These are phyloP conservation scores for Exophiala bonariae DNA, from an alignment of 2,329 filamentous ascomycete genomes.

Conservation along the genomic window DNA sequence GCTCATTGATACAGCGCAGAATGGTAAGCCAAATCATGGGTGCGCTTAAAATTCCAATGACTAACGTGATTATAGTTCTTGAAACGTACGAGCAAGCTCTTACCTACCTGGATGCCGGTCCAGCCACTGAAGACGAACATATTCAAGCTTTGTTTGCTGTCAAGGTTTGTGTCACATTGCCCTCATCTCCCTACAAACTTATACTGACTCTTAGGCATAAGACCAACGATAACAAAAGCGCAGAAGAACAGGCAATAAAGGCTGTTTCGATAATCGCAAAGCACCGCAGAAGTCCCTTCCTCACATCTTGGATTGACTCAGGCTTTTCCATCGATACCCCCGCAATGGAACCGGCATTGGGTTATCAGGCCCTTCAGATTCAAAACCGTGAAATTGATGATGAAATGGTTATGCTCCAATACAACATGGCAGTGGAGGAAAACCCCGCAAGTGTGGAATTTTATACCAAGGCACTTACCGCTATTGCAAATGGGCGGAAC, in stretches of 20 bases:
- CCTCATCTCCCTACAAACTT: background rate
- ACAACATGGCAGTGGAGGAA: constrained; percentile 47
- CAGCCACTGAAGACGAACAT: constrained; percentile 55
- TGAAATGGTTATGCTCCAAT: constrained; percentile 51
- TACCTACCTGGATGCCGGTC: constrained; percentile 57
- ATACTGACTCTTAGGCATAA: constrained; percentile 27
- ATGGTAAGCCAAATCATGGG: constrained; percentile 40
- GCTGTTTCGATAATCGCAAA: constrained; percentile 62
- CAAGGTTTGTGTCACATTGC: constrained; percentile 45
- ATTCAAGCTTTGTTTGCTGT: constrained; percentile 57
- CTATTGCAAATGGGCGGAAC: constrained; percentile 46
- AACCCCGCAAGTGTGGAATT: constrained; percentile 46
- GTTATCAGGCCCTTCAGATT: constrained; percentile 53
- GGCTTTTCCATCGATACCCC: constrained; percentile 53
- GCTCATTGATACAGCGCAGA: constrained; percentile 59
- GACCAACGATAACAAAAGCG: constrained; percentile 52
- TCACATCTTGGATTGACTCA: constrained; percentile 55
- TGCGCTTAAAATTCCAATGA: constrained; percentile 7
- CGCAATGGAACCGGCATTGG: constrained; percentile 59
- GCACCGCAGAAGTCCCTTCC: constrained; percentile 54
- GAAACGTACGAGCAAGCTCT: constrained; percentile 66
- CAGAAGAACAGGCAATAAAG: constrained; percentile 52
- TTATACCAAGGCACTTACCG: constrained; percentile 48
- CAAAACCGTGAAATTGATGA: constrained; percentile 53
- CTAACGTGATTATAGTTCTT: constrained; percentile 40